phyloP scores from a whole-genome alignment of 352 stramenopile species.

The Globisporangium paroecandrum region DNA sequence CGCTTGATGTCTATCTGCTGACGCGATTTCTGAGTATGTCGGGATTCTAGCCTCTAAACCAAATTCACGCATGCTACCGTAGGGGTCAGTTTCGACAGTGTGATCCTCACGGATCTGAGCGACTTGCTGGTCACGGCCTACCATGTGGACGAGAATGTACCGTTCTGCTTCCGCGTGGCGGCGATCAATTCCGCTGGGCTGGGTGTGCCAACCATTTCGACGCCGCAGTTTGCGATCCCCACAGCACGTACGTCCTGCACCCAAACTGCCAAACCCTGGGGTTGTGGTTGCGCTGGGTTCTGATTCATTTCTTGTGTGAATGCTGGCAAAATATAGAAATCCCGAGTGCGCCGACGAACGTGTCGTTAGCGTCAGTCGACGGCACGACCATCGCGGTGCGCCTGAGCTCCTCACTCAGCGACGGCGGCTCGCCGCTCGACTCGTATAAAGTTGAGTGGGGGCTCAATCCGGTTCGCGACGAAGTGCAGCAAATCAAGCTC shows the following conservation, averaged over 20 bases:
- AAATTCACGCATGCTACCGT: background rate
- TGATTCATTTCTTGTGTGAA: background rate
- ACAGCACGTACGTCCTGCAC: slow-evolving; percentile 51
- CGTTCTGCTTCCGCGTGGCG: slow-evolving; percentile 93
- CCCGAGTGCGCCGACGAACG: slow-evolving; percentile 55
- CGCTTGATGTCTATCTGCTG: background rate
- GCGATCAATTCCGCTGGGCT: slow-evolving; percentile 88
- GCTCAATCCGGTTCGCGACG: slow-evolving; percentile 70
- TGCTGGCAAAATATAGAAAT: slow-evolving; percentile 35
- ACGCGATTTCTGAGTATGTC: background rate
- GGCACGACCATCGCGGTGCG: slow-evolving; percentile 81
- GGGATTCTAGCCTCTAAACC: background rate
- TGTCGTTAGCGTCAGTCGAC: slow-evolving; percentile 82
- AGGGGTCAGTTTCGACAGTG: slow-evolving; percentile 84
- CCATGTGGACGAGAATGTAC: slow-evolving; percentile 91
- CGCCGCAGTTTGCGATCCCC: slow-evolving; percentile 82
- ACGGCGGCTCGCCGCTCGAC: slow-evolving; percentile 84
- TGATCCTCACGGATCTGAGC: slow-evolving; percentile 86
- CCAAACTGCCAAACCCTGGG: background rate
- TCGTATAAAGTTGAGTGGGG: slow-evolving; percentile 92
- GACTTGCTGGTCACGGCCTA: slow-evolving; percentile 77
- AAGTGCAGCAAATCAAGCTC: slow-evolving; percentile 71
- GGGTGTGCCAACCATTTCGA: slow-evolving; percentile 63
- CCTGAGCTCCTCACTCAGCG: slow-evolving; percentile 72
- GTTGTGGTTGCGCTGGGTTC: background rate